phyloP scores from a whole-genome alignment of 192 early-diverging fungal species.

The Cladochytrium replicatum region DNA sequence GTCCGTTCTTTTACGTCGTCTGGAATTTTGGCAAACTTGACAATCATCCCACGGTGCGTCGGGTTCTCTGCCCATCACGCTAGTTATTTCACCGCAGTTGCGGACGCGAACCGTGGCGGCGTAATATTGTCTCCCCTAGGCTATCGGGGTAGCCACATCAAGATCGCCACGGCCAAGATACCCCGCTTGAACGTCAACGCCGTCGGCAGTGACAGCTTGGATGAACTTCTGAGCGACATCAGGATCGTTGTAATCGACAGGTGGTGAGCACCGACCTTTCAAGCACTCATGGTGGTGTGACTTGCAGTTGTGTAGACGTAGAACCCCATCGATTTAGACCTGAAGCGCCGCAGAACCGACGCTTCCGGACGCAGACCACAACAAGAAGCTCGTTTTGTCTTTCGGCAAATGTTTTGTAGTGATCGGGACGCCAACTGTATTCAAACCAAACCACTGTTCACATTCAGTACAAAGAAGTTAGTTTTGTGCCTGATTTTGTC shows the following conservation, averaged over 20 bases:
- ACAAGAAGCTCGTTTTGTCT: slow-evolving; percentile 2
- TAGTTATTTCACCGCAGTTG: slow-evolving; percentile 3
- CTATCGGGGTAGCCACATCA: background rate
- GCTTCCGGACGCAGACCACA: slow-evolving; percentile 8
- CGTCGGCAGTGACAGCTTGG: slow-evolving; percentile 1
- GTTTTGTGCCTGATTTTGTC: no score
- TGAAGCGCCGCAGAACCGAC: slow-evolving; percentile 5
- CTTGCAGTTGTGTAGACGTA: slow-evolving; percentile 9
- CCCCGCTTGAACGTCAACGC: background rate
- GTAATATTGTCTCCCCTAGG: background rate
- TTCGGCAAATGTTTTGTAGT: no score
- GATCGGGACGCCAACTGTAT: no score
- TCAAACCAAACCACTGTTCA: no score
- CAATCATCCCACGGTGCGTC: slow-evolving; percentile 1
- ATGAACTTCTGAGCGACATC: slow-evolving; percentile 4
- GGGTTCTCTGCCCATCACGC: slow-evolving; percentile 2
- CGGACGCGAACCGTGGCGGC: slow-evolving; percentile 3
- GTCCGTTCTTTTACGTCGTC: background rate
- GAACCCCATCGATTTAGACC: slow-evolving; percentile 3
- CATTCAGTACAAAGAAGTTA: no score
- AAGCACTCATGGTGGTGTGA: slow-evolving; percentile 3
- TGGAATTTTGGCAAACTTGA: slow-evolving; percentile 4
- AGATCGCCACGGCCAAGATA: slow-evolving; percentile 7
- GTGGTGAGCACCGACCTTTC: slow-evolving; percentile 4
- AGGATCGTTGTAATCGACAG: slow-evolving; percentile 9